Evolutionary conservation across 331 rosid genomes (phyloP).

Genomic region (Malus hybrid): DNA sequence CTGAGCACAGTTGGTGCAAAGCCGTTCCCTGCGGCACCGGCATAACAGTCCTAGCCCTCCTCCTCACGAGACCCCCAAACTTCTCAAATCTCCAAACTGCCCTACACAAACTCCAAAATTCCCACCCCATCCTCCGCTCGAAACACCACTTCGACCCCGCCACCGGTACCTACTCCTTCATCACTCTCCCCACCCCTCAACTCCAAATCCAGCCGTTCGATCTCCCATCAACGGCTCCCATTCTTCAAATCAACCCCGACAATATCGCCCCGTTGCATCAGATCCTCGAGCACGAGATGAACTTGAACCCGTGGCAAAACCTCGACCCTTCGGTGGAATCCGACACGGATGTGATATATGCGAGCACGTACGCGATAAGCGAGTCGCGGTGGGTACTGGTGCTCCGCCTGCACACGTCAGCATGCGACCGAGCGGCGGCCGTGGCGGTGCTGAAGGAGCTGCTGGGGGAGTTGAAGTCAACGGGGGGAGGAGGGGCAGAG

Average conservation of each 20-base stretch:
- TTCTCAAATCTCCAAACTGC: constrained; percentile 46
- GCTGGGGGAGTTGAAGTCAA: not conserved
- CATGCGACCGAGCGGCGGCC: constrained; percentile 65
- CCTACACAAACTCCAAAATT: constrained; percentile 49
- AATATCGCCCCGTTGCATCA: constrained; percentile 38
- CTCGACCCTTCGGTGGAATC: not conserved
- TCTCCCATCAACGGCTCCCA: constrained; percentile 38
- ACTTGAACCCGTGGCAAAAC: constrained; percentile 47
- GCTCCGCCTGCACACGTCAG: constrained; percentile 69
- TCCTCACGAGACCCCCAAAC: constrained; percentile 54
- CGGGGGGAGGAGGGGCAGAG: constrained; percentile 2
- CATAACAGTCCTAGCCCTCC: constrained; percentile 63
- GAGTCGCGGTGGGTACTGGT: constrained; percentile 36
- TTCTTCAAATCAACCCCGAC: constrained; percentile 23
- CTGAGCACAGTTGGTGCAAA: constrained; percentile 88
- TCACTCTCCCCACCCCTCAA: constrained; percentile 26
- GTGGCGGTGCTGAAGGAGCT: constrained; percentile 50
- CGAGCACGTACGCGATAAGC: constrained; percentile 32
- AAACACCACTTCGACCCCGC: constrained; percentile 40
- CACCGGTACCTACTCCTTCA: constrained; percentile 35
- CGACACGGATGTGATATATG: constrained; percentile 37
- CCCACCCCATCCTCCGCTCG: constrained; percentile 85
- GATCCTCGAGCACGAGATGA: constrained; percentile 68
- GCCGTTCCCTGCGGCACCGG: constrained; percentile 83
- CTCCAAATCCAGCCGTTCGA: constrained; percentile 58